phyloP scores from a whole-genome alignment of 331 rosid species.

The Acacia concinna region DNA sequence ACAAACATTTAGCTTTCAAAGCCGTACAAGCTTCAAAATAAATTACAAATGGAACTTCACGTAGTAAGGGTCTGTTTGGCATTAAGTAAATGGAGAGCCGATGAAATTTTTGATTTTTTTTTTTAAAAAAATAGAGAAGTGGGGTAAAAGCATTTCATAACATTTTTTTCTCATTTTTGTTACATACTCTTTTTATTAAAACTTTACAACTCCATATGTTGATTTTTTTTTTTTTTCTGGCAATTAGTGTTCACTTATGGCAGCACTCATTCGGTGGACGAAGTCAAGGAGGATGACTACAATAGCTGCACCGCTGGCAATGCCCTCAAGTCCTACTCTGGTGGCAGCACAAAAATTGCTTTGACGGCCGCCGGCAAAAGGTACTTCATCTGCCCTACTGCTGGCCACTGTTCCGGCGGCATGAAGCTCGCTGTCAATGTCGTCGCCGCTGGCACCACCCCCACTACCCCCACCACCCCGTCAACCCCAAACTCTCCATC shows the following conservation, averaged over 20 bases:
- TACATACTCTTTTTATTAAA: no score
- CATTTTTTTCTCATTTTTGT: no score
- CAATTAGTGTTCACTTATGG: not conserved
- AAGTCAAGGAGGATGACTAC: not conserved
- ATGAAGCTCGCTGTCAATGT: not conserved
- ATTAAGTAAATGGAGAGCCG: no score
- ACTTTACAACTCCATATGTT: not conserved
- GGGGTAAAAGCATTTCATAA: no score
- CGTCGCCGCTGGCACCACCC: not conserved
- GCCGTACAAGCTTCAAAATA: no score
- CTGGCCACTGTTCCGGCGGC: not conserved
- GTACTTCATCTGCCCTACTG: slow-evolving; percentile 36
- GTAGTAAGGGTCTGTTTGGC: no score
- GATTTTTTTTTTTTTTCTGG: not conserved
- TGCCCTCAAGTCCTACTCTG: not conserved
- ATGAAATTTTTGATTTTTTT: no score
- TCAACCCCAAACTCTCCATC: not conserved
- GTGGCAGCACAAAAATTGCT: slow-evolving; percentile 28
- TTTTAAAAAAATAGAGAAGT: no score
- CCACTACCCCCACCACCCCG: not conserved
- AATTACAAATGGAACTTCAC: no score
- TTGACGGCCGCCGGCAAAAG: not conserved
- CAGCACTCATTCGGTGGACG: not conserved
- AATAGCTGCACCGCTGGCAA: not conserved
- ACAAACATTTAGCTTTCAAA: no score